Evolutionary conservation across 116 monocot species (phyloP).

Genomic region (Cymodocea nodosa): DNA sequence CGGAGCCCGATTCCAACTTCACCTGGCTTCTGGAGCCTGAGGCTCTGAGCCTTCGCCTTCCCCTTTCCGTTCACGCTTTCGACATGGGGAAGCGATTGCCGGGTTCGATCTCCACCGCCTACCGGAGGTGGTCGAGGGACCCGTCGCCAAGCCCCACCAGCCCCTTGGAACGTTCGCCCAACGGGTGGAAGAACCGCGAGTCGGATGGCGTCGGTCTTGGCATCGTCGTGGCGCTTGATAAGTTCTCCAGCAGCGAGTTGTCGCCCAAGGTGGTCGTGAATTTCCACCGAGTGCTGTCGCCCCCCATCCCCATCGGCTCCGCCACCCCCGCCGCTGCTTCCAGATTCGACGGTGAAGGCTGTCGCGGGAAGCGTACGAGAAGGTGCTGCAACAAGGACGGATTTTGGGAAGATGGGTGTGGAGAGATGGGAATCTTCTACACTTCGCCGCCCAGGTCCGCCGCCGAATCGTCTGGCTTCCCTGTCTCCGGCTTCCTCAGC

Average conservation of each 20-base stretch:
- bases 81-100: slow-evolving; percentile 12
- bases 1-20: background rate
- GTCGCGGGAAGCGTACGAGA: background rate
- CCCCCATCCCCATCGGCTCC: background rate
- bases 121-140: background rate
- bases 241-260: background rate
- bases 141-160: slow-evolving; percentile 15
- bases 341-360: background rate
- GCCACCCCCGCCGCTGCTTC: background rate
- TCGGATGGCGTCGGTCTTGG: slow-evolving; percentile 37
- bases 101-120: slow-evolving; percentile 9
- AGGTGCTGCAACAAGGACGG: background rate
- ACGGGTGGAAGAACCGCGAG: slow-evolving; percentile 31
- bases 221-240: slow-evolving; percentile 33
- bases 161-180: slow-evolving; percentile 27
- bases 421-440: slow-evolving; percentile 3
- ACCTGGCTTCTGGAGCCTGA: background rate
- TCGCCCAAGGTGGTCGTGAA: slow-evolving; percentile 6
- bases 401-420: background rate
- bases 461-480: slow-evolving; percentile 11
- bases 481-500: slow-evolving; percentile 28
- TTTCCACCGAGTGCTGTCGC: background rate
- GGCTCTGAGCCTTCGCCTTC: too few species aligned
- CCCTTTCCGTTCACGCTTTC: background rate
- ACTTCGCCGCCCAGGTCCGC: background rate